A percentile compares a stretch with the other conserved stretches of the same genome.
phyloP scores from a whole-genome alignment of 2,329 filamentous ascomycete genomes.

The Cordyceps javanica region DNA sequence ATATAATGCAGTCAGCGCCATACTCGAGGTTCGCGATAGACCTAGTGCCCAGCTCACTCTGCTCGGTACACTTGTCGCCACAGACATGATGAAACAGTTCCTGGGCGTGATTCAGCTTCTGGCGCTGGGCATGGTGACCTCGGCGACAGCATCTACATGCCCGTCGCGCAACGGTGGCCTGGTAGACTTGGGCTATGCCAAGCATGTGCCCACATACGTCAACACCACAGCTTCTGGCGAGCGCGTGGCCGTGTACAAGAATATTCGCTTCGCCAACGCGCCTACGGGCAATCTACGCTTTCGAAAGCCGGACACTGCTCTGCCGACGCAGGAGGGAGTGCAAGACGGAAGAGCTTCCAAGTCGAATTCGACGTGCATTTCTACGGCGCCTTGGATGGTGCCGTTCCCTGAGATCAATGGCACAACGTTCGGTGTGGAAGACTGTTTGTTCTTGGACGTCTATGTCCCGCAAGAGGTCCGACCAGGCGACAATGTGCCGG shows the following conservation, averaged over 20 bases:
- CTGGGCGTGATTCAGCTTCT: not conserved
- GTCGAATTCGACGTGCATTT: constrained; percentile 13
- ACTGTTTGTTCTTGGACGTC: constrained; percentile 20
- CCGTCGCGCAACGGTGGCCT: not conserved
- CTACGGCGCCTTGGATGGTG: constrained; percentile 14
- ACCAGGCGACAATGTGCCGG: constrained; percentile 17
- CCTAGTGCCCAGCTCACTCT: not conserved
- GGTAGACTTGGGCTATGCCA: constrained; percentile 16
- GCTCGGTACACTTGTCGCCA: not conserved
- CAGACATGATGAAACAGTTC: not conserved
- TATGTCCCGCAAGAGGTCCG: constrained; percentile 17
- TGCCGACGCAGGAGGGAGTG: constrained; percentile 12
- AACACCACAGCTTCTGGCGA: constrained; percentile 18
- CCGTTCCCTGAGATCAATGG: constrained; percentile 17
- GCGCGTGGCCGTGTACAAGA: constrained; percentile 19
- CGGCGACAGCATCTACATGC: not conserved
- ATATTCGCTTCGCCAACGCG: constrained; percentile 21
- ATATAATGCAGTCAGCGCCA: not conserved
- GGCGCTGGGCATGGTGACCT: not conserved
- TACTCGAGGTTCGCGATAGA: not conserved
- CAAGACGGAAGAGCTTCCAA: constrained; percentile 14
- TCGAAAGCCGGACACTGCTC: constrained; percentile 15
- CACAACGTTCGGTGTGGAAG: constrained; percentile 18
- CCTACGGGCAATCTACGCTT: constrained; percentile 21
- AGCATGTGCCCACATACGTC: constrained; percentile 16